phyloP scores from a whole-genome alignment of 495 filamentous ascomycete species.

The Penicillium daleae region DNA sequence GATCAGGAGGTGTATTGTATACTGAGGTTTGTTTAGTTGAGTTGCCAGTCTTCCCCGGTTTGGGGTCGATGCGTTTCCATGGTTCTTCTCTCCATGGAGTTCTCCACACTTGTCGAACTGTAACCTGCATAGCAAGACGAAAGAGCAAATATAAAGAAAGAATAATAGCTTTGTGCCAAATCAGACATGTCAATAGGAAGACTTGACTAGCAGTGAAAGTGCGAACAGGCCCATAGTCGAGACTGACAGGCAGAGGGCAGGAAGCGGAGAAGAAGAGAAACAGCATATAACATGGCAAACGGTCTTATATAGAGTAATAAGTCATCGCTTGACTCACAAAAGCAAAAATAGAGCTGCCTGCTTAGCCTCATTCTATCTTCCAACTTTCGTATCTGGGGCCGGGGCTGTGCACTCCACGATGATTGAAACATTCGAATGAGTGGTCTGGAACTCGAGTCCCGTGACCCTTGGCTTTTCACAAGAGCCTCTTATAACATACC shows the following conservation, averaged over 20 bases:
- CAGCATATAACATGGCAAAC: not conserved
- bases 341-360: not conserved
- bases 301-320: not conserved
- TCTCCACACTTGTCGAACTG: not conserved
- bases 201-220: not conserved
- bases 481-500: not conserved
- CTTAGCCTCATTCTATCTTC: not conserved
- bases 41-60: not conserved
- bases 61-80: not conserved
- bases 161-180: not conserved
- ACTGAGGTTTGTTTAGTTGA: not conserved
- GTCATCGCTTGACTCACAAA: constrained; percentile 2
- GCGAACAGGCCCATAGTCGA: not conserved
- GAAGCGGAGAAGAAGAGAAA: not conserved
- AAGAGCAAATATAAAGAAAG: not conserved
- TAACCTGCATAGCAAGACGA: not conserved
- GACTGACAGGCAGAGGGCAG: not conserved
- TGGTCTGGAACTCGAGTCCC: not conserved
- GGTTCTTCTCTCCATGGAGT: not conserved
- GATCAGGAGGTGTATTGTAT: not conserved
- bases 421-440: not conserved
- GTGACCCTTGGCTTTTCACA: not conserved
- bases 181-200: not conserved
- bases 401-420: not conserved
- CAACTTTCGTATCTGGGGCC: not conserved